Evolutionary conservation across 2,329 filamentous ascomycete species (phyloP), one percentile per base, ranked within the genome.

Genomic region (Anthostomella pinea): DNA sequence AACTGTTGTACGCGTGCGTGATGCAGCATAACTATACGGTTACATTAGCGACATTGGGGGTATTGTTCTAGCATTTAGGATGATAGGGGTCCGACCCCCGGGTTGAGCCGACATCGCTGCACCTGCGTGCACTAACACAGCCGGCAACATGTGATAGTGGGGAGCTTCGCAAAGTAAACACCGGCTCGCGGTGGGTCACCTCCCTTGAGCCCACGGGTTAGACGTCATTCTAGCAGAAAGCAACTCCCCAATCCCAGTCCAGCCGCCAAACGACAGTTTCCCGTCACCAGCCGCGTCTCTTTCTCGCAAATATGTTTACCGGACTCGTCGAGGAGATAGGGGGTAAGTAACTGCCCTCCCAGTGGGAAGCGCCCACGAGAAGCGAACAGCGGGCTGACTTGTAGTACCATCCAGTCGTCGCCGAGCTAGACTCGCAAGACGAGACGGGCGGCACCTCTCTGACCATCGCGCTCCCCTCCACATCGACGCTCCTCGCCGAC

Each of bases 271-370:
- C 17, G 18, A 27, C 21, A 25, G 18, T 21, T 13, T 26, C 24
- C 6, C n/a, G 24, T 13, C 15, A 10, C 11, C 11, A 26, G 6
- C n/a, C 24, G 8, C 24, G 24, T 10, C 24, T n/a, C 24, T 6
- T 6, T 14, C 4, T n/a, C 19, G 16, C 29, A 27, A 51, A 29
- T 43, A 97, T 98, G 93, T 97, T 98, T 60, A 97, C 93, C 39
- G 93, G 93, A 52, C 85, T 95, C 45, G 87, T 95, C 36, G 89
- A 95, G 68, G 85, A 84, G 45, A 84, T 97, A 48, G 93, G 93
- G 70, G 90, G 91, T 95, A 70, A 67, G 82, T 70, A 28, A 27
- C 39, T n/a, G n/a, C n/a, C n/a, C n/a, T n/a, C n/a, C n/a, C n/a
- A n/a, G n/a, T n/a, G n/a, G n/a, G n/a, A n/a, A n/a, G n/a, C n/a